Base-by-base conservation (phyloP, 2,329 filamentous ascomycete species). In the Bipolaris gigantea region DNA sequence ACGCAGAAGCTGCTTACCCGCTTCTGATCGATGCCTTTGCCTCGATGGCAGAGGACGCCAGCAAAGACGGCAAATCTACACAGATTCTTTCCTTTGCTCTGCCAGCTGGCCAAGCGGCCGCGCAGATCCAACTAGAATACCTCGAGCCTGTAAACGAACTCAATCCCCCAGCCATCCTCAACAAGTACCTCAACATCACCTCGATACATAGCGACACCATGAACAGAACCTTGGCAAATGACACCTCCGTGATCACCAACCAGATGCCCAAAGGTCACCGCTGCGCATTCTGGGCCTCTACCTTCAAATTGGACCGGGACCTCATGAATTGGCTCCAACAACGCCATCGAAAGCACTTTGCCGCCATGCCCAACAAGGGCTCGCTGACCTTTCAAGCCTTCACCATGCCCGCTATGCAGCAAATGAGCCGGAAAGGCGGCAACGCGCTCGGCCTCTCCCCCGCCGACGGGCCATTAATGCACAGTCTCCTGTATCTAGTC, bases 261-360 rank as follows among this genome's bases (percentile, higher is more conserved):
- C 58, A 62, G 30, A 74, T 73, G 41, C 75, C 73, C 0, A 62
- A 66, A 38, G 50, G 64, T 16, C 45, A 57, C 4, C 61, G 65
- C 21, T 55, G 72, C 33, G 65, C 62, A 2, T 67, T 67, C 39
- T 71, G 66, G 69, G 62, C 63, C 11, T 60, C 57, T 1, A 59
- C 67, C 4, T 66, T 64, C 57, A 70, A 66, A 42, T 48, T 66
- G 15, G 60, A 70, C 53, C 53, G 53, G 56, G 57, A 61, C 2
- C 49, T 66, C 7, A 51, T 56, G 23, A 55, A 58, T 15, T 66
- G 60, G 44, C 59, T 66, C 1, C 53, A 64, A n/a, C 56, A 40
- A 43, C 16, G 13, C 39, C 33, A 44, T 60, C 18, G 48, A 57
- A 47, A 53, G 56, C 45, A 50, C 57, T 16, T n/a, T 48, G 5